These are phyloP conservation scores for Claviceps purpurea DNA, from an alignment of 2,329 filamentous ascomycete genomes.

Conservation along the genomic window DNA sequence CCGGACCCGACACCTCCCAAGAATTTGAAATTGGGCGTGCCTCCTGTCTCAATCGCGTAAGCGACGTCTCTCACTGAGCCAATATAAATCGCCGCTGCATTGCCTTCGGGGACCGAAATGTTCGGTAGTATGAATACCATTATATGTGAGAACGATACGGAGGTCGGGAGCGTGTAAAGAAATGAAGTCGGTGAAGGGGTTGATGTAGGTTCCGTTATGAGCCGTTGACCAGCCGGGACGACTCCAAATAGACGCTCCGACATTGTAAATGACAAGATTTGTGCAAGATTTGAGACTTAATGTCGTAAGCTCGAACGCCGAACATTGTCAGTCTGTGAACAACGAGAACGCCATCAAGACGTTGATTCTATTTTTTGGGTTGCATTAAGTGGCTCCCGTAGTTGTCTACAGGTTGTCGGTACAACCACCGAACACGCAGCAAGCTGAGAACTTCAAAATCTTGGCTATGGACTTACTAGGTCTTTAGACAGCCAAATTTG, in stretches of 20 bases:
- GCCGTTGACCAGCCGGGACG: slow-evolving; percentile 45
- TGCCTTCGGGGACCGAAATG: slow-evolving; percentile 54
- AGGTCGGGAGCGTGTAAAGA: slow-evolving; percentile 36
- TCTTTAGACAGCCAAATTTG: no score
- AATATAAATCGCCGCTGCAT: slow-evolving; percentile 83
- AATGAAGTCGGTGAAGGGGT: slow-evolving; percentile 40
- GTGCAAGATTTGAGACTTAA: no score
- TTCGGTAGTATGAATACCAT: slow-evolving; percentile 82
- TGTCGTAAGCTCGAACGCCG: no score
- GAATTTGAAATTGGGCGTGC: slow-evolving; percentile 56
- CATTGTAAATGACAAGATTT: slow-evolving; percentile 16
- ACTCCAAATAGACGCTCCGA: slow-evolving; percentile 41
- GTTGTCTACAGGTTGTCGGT: no score
- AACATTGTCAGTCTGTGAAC: no score
- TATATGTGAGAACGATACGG: slow-evolving; percentile 59
- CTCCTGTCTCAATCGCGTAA: slow-evolving; percentile 24
- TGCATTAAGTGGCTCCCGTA: no score
- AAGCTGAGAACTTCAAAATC: no score
- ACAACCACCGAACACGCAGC: no score
- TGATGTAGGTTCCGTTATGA: slow-evolving; percentile 41
- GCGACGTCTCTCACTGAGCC: slow-evolving; percentile 36
- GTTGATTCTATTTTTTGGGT: no score
- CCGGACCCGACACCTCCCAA: slow-evolving; percentile 80
- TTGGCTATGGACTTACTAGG: no score
- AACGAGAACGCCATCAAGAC: no score